phyloP scores from a whole-genome alignment of 495 filamentous ascomycete genomes.

The Trichocladium uniseriatum region DNA sequence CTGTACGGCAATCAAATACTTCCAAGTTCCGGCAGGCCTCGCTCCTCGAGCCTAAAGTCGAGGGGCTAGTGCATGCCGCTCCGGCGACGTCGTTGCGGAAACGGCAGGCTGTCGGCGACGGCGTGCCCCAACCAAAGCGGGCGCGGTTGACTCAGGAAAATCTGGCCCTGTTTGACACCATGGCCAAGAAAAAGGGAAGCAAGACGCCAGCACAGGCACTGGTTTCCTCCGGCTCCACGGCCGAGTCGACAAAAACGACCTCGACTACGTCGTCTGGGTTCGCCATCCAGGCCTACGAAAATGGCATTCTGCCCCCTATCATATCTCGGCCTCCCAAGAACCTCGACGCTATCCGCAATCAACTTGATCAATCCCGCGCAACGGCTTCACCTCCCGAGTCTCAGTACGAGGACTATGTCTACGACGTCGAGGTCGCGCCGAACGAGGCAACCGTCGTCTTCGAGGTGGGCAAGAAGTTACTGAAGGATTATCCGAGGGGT shows the following conservation, averaged over 20 bases:
- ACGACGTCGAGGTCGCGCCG: conserved; percentile 7
- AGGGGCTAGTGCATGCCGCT: background rate
- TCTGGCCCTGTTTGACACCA: background rate
- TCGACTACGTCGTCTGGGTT: conserved; percentile 24
- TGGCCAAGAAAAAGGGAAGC: background rate
- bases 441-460: conserved; percentile 22
- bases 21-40: too few relatives aligned
- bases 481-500: conserved; percentile 19
- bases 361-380: conserved; percentile 12
- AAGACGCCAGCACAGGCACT: background rate
- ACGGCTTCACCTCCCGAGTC: conserved; percentile 24
- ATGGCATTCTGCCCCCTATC: conserved; percentile 18
- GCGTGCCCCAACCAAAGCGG: background rate
- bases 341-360: conserved; percentile 19
- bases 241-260: conserved; percentile 15
- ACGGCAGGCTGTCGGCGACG: background rate
- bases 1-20: too few relatives aligned
- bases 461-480: conserved; percentile 1
- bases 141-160: conserved; percentile 1
- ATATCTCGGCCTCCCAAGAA: conserved; percentile 21
- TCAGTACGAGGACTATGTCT: conserved; percentile 12
- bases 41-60: background rate
- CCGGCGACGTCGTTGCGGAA: background rate
- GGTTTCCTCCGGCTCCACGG: conserved; percentile 8
- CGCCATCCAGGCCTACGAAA: conserved; percentile 20